Percentiles rank a stretch among this genome's conserved stretches.
These are phyloP conservation scores for Cercospora brassicicola DNA, from an alignment of 2,329 filamentous ascomycete genomes.

Conservation along the genomic window DNA sequence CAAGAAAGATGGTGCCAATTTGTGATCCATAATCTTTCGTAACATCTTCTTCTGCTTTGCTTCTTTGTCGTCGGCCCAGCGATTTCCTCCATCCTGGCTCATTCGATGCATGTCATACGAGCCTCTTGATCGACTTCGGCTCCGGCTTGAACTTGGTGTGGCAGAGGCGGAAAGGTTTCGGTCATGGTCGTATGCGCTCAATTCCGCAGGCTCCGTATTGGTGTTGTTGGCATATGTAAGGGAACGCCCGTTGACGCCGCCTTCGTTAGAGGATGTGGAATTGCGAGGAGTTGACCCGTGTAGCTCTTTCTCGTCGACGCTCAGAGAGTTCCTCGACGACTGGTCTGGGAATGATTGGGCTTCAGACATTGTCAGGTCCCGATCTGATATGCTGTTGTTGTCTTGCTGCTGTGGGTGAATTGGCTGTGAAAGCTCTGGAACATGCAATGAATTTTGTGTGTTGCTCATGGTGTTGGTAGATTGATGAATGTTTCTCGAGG, in stretches of 20 bases:
- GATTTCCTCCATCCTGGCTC: conserved; percentile 6
- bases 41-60: conserved; percentile 6
- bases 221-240: neutral
- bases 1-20: conserved; percentile 12
- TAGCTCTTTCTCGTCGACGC: neutral
- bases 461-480: conserved; percentile 1
- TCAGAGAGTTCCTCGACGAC: conserved; percentile 1
- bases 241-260: neutral
- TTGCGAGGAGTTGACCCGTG: neutral
- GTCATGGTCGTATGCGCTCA: conserved; percentile 6
- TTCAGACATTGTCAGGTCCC: neutral
- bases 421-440: conserved; percentile 2
- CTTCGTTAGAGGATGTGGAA: neutral
- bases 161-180: neutral
- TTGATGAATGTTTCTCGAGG: neutral
- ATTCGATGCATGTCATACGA: conserved; percentile 6
- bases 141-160: conserved; percentile 3
- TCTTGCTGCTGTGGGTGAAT: neutral
- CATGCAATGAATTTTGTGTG: neutral
- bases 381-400: neutral
- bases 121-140: conserved; percentile 3
- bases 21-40: conserved; percentile 5
- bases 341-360: conserved; percentile 3
- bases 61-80: conserved; percentile 8
- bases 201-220: conserved; percentile 1